Evolutionary conservation across 192 early-diverging fungal species (phyloP).

Genomic region (Allomyces javanicus): DNA sequence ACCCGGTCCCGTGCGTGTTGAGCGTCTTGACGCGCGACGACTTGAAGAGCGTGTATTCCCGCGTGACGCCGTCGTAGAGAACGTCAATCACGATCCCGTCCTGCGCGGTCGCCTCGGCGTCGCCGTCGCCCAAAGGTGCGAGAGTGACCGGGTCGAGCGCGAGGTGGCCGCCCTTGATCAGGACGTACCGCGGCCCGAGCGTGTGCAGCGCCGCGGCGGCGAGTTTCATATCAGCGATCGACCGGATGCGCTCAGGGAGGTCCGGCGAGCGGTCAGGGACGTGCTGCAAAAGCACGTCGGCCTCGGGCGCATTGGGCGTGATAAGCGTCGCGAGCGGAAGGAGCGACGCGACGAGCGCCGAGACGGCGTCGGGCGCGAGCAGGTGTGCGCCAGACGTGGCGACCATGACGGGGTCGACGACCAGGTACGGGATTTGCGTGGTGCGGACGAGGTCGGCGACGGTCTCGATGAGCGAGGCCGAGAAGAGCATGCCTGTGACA

Average conservation of each 20-base stretch:
- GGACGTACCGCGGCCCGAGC: conserved; percentile 31
- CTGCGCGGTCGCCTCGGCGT: background rate
- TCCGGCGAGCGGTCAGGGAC: conserved; percentile 3
- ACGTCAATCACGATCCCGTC: conserved; percentile 35
- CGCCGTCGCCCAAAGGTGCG: background rate
- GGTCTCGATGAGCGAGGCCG: conserved; percentile 36
- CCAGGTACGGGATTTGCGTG: conserved; percentile 18
- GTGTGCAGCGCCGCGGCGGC: conserved; percentile 32
- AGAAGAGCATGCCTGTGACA: conserved; percentile 41
- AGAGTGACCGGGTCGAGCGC: conserved; percentile 12
- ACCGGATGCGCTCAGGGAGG: conserved; percentile 16
- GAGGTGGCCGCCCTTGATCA: conserved; percentile 73
- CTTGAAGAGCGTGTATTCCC: conserved; percentile 19
- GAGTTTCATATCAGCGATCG: conserved; percentile 34
- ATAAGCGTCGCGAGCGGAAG: conserved; percentile 49
- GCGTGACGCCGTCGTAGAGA: conserved; percentile 25
- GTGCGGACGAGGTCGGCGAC: conserved; percentile 26
- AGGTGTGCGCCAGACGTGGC: conserved; percentile 47
- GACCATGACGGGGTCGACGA: conserved; percentile 79
- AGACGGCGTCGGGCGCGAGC: conserved; percentile 36
- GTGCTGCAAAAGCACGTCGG: conserved; percentile 32
- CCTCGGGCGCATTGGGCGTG: conserved; percentile 73
- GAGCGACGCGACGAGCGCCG: conserved; percentile 26
- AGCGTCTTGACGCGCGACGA: conserved; percentile 39
- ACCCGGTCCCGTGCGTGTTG: conserved; percentile 75